phyloP scores from a whole-genome alignment of 768 basidiomycete genomes.

The Lactifluus hygrophoroides region DNA sequence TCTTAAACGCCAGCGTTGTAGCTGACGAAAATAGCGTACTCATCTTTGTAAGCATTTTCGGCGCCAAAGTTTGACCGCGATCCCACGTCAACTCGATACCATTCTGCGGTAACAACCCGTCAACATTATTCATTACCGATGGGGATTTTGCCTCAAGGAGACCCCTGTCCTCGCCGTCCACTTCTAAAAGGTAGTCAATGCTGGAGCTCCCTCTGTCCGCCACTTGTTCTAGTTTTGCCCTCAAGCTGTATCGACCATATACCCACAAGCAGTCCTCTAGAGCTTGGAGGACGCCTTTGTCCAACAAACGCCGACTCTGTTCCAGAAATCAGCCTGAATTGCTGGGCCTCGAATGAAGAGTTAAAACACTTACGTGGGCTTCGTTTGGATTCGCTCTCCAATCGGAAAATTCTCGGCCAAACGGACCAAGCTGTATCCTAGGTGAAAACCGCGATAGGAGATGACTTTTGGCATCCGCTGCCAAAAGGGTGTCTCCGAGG shows the following conservation, averaged over 20 bases:
- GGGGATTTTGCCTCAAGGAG: not conserved
- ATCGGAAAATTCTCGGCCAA: not conserved
- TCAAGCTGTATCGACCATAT: not conserved
- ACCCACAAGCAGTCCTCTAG: not conserved
- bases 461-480: not conserved
- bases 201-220: not conserved
- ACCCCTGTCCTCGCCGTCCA: not conserved
- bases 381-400: not conserved
- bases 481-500: not conserved
- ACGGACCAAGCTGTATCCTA: not conserved
- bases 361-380: not conserved
- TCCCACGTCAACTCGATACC: not conserved
- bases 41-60: not conserved
- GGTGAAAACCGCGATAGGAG: not conserved
- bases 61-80: not conserved
- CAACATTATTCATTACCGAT: not conserved
- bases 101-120: not conserved
- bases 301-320: not conserved
- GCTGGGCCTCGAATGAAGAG: not conserved
- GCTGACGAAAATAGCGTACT: not conserved
- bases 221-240: not conserved
- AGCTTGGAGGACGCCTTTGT: not conserved
- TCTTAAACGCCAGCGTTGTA: not conserved
- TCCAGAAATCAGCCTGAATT: not conserved
- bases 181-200: not conserved